These are phyloP conservation scores for Hypoxylon trugodes DNA, from an alignment of 495 filamentous ascomycete species.

Conservation along the genomic window DNA sequence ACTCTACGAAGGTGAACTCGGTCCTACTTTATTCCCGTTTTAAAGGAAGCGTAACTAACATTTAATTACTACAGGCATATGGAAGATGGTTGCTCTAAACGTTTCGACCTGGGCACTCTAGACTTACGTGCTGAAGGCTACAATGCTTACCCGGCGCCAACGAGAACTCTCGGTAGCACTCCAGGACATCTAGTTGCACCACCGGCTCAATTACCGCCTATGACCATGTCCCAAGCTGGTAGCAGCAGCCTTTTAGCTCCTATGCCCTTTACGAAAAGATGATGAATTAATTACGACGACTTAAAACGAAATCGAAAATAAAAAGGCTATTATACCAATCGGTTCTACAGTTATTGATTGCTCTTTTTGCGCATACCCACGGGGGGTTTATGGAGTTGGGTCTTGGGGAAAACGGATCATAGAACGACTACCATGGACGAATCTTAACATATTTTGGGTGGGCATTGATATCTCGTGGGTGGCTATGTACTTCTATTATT, in stretches of 20 bases:
- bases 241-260: constrained; percentile 47
- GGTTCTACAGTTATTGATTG: constrained; percentile 18
- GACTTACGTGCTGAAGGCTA: constrained; percentile 54
- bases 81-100: constrained; percentile 80
- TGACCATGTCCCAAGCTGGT: constrained; percentile 52
- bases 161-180: constrained; percentile 39
- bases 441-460: constrained; percentile 11
- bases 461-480: constrained; percentile 18
- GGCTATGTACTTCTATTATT: constrained; percentile 22
- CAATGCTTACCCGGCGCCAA: constrained; percentile 43
- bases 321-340: constrained; percentile 8
- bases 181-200: constrained; percentile 40
- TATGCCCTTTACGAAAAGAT: constrained; percentile 51
- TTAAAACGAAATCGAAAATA: no score
- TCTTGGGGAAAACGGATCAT: constrained; percentile 27
- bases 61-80: constrained; percentile 64
- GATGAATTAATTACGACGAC: constrained; percentile 28
- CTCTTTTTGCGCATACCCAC: constrained; percentile 31
- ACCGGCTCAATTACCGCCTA: constrained; percentile 48
- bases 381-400: constrained; percentile 18
- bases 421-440: constrained; percentile 27
- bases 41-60: constrained; percentile 27
- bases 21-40: neutral
- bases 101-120: constrained; percentile 66
- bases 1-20: constrained; percentile 75